Base-by-base conservation (phyloP, 306 rosid genomes). In the Inga oerstediana region DNA sequence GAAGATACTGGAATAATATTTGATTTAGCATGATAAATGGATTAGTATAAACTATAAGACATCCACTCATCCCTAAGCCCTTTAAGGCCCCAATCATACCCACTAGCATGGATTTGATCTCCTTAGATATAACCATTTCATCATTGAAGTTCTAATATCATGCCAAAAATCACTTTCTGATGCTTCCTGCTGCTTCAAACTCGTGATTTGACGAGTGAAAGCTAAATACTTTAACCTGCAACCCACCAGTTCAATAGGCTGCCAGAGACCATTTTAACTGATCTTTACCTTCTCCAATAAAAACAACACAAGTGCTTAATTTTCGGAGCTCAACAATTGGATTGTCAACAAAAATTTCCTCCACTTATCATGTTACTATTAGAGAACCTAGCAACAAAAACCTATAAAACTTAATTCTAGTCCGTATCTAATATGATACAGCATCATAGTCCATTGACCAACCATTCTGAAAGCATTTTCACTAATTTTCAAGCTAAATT, bases 401-500 rank as follows among this genome's bases (percentile, higher is more conserved):
- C 66, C 32, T 9, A 56, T 19, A n/a, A 7, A n/a, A 59, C 65
- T 10, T 61, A 11, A 61, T 61, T 61, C 32, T 10, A 61, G 32
- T 22, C 5, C 66, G 3, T 59, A 59, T 3, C 16, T 61, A 61
- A 3, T 24, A 61, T 61, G 67, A 17, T 11, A 13, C 39, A 4
- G 16, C 13, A 64, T 27, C 10, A 12, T 64, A 13, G 69, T 30
- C 15, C 39, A 64, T 12, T 30, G 41, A 27, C 19, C 7, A 66
- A 69, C 49, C 74, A 41, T 41, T 72, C 10, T 22, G 76, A 46
- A 24, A 22, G 74, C 43, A 77, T 77, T 77, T 62, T 17, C 56
- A 74, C 76, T 49, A 8, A 41, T 16, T 66, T 39, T 20, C 61
- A 30, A 80, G 34, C 72, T 51, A n/a, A 72, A 20, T 83, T 81